phyloP scores from a whole-genome alignment of 192 early-diverging fungal genomes.

The Diversispora epigaea region DNA sequence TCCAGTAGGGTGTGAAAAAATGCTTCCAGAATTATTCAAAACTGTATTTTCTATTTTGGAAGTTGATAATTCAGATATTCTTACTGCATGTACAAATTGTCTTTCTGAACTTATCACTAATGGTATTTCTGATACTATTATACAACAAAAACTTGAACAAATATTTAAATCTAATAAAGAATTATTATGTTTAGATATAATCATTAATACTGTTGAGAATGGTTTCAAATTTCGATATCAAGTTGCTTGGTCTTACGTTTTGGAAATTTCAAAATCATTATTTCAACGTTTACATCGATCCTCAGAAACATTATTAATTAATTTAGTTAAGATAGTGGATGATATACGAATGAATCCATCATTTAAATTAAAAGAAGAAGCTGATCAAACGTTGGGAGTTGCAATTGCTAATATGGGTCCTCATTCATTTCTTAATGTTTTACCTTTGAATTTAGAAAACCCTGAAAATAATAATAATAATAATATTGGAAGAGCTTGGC shows the following conservation, averaged over 20 bases:
- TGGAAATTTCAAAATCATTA: slow-evolving; percentile 70
- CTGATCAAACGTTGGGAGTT: slow-evolving; percentile 77
- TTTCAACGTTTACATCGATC: slow-evolving; percentile 71
- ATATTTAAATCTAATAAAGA: slow-evolving; percentile 32
- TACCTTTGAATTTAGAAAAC: slow-evolving; percentile 84
- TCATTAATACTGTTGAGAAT: slow-evolving; percentile 51
- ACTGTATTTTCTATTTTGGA: slow-evolving; percentile 67
- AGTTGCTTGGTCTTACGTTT: slow-evolving; percentile 81
- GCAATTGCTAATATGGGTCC: slow-evolving; percentile 83
- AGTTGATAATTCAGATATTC: slow-evolving; percentile 57
- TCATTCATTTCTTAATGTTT: slow-evolving; percentile 64
- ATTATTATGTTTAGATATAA: slow-evolving; percentile 44
- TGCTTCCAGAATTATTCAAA: slow-evolving; percentile 57
- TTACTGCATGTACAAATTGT: slow-evolving; percentile 66
- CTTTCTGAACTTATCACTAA: slow-evolving; percentile 66
- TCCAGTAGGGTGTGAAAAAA: slow-evolving; percentile 48
- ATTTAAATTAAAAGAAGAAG: slow-evolving; percentile 82
- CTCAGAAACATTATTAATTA: slow-evolving; percentile 60
- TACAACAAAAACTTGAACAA: slow-evolving; percentile 55
- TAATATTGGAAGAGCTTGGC: slow-evolving; percentile 80
- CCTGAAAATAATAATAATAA: slow-evolving; percentile 46
- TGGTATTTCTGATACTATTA: slow-evolving; percentile 75
- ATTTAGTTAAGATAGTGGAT: slow-evolving; percentile 60
- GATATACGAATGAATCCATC: slow-evolving; percentile 80
- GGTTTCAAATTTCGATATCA: slow-evolving; percentile 79